Conservation (phyloP, 495 filamentous ascomycete genomes). For the Podospora didyma region DNA sequence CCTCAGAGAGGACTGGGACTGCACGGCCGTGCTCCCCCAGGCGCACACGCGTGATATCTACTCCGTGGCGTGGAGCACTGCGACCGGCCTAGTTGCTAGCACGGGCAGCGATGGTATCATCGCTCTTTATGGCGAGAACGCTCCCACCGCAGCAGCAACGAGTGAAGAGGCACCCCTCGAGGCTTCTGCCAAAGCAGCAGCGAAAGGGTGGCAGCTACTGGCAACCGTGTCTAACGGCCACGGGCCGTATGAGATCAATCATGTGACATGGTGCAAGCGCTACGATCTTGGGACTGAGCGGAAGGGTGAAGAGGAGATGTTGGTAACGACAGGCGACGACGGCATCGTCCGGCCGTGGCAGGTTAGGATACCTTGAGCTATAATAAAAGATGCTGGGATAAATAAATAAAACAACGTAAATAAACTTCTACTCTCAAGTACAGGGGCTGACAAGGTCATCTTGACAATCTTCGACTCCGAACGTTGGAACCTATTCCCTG, state of each 20-base stretch:
- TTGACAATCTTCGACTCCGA: no score
- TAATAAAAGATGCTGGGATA: not conserved
- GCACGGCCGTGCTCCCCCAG: constrained; percentile 65
- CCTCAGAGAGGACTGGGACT: constrained; percentile 76
- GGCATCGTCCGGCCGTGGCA: constrained; percentile 71
- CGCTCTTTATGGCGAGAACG: constrained; percentile 66
- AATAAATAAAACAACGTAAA: not conserved
- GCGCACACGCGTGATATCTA: constrained; percentile 80
- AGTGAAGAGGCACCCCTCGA: constrained; percentile 8
- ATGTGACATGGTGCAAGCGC: constrained; percentile 72
- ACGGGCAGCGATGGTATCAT: constrained; percentile 83
- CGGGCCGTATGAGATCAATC: constrained; percentile 89
- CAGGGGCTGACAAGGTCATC: no score
- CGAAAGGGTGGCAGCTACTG: constrained; percentile 59
- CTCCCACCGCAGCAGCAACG: not conserved
- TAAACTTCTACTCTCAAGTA: no score
- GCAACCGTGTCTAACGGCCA: constrained; percentile 67
- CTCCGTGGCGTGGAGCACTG: constrained; percentile 71
- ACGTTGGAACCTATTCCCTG: no score
- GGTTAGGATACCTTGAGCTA: constrained; percentile 20
- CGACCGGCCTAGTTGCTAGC: constrained; percentile 70
- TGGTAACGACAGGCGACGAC: constrained; percentile 79
- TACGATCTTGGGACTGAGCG: constrained; percentile 49
- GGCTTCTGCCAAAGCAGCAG: not conserved
- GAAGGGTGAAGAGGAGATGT: constrained; percentile 60